Conservation (phyloP, 192 early-diverging fungal genomes). For the Gonapodya sp. region DNA sequence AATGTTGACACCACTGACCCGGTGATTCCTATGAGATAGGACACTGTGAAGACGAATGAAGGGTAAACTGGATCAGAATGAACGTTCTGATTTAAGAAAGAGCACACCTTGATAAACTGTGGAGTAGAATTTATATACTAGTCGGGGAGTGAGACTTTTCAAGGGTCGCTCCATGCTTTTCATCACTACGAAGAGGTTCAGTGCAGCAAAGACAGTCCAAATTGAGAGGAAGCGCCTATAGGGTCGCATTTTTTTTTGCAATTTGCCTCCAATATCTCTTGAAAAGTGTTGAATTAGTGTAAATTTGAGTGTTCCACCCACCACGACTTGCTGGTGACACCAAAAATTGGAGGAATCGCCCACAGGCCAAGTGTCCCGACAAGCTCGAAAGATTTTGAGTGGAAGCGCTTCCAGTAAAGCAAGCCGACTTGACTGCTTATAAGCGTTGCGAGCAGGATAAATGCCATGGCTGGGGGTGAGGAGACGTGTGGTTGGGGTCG, state of each 20-base stretch:
- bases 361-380: neutral
- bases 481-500: neutral
- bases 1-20: neutral
- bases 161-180: neutral
- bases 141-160: neutral
- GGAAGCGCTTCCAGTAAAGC: neutral
- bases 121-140: constrained; percentile 3
- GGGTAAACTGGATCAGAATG: too few species aligned
- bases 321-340: neutral
- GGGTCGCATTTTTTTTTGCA: too few species aligned
- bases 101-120: neutral
- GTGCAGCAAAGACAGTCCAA: neutral
- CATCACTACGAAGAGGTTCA: neutral
- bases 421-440: neutral
- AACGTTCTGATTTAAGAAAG: neutral
- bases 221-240: neutral
- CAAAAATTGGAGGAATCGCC: constrained; percentile 1
- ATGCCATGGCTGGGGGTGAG: neutral
- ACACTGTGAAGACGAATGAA: neutral
- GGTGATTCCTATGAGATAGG: neutral
- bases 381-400: neutral
- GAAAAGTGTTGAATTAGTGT: too few species aligned
- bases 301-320: too few species aligned
- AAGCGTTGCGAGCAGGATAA: neutral
- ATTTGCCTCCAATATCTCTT: too few species aligned